A percentile compares a stretch with the other conserved stretches of the same genome.
Evolutionary conservation across 176 grass and related monocot species (phyloP).

Genomic region (Eragrostis nindensis): DNA sequence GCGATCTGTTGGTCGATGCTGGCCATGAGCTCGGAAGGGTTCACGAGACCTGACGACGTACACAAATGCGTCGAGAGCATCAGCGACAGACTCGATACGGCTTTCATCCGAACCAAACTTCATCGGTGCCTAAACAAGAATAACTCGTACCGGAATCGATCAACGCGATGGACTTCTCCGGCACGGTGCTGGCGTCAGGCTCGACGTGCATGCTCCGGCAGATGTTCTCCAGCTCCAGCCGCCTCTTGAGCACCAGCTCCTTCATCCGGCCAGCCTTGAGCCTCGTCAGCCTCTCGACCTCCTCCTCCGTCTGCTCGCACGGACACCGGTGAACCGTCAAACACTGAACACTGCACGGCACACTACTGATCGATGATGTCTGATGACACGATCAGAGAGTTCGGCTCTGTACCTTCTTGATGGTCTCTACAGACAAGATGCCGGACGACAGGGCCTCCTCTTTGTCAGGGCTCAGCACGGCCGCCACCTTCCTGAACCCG

Average conservation of each 20-base stretch:
- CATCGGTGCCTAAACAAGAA: neutral
- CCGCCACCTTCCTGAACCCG: conserved; percentile 47
- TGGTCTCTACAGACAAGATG: conserved; percentile 44
- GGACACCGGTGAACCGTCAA: neutral
- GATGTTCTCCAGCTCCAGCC: conserved; percentile 67
- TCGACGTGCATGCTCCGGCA: conserved; percentile 65
- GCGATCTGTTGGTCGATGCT: conserved; percentile 66
- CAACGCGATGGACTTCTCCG: conserved; percentile 59
- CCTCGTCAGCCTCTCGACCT: conserved; percentile 60
- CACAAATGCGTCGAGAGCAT: neutral
- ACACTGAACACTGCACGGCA: neutral
- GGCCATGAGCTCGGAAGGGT: conserved; percentile 60
- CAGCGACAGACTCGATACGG: neutral
- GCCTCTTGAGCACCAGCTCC: conserved; percentile 68
- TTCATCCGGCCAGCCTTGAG: conserved; percentile 65
- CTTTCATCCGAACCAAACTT: neutral
- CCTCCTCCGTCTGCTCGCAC: conserved; percentile 48
- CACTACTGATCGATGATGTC: too few species aligned
- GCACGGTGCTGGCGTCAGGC: conserved; percentile 62
- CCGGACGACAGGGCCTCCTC: conserved; percentile 41
- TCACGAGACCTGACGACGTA: conserved; percentile 52
- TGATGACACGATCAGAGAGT: neutral
- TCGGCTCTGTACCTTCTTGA: conserved; percentile 37
- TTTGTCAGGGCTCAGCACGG: conserved; percentile 33
- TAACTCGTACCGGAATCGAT: conserved; percentile 60